Evolutionary conservation across 768 basidiomycete species (phyloP), one percentile per base, ranked within the genome.

Genomic region (Termitomyces sp.): DNA sequence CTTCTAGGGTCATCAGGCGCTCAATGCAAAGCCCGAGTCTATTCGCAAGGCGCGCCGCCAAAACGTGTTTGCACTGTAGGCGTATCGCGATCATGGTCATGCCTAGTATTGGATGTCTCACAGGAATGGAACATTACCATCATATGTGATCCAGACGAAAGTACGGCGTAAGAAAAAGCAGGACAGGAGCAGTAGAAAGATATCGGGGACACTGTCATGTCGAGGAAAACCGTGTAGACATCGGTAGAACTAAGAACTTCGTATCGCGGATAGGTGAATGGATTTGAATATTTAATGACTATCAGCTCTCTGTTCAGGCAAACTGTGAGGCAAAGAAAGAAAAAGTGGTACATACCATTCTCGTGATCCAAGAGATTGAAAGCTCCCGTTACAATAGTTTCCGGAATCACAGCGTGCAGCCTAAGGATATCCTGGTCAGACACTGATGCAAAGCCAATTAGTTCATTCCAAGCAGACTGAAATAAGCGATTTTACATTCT

Each of bases 291-390:
- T 59, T 81, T 81, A 58, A 89, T 74, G 21, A 91, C 91, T 87
- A 58, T 28, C 34, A 42, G 35, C 17, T 25, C 17, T 25, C 12
- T 27, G 30, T 27, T 56, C 17, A 56, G 42, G 19, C n/a, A 1
- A 25, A 25, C 34, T 58, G 3, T 49, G 16, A 12, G 3, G 3
- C 7, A 21, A 35, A 54, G 25, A 5, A 25, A 5, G 14, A 52
- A 3, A 5, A 45, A 9, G 39, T n/a, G 9, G 5, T 61, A 35
- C 34, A 34, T 23, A 89, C 91, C 86, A 61, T 80, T 80, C 56
- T 79, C 79, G 30, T 81, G 76, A 68, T 93, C 91, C 43, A 91
- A 75, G n/a, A 92, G 72, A 64, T 93, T 88, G 25, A 93, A 70
- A 5, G 91, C 88, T 19, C 86, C 85, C 2, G 89, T 64, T 19